A percentile compares a stretch with the other conserved stretches of the same genome.
Conservation (phyloP, 495 filamentous ascomycete species). For the Penicillium lividum region DNA sequence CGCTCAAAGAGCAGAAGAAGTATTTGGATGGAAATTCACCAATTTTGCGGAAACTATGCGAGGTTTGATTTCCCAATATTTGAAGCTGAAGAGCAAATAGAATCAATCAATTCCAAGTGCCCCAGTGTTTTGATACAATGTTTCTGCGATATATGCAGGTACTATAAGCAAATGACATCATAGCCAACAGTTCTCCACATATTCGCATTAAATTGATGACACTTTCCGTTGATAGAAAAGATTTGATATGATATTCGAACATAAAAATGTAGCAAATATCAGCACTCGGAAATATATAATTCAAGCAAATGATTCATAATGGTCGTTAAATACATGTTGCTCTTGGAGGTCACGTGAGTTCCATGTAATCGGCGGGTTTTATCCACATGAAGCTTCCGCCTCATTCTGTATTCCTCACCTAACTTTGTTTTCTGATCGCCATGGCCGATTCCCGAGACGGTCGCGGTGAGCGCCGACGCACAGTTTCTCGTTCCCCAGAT, state of each 20-base stretch:
- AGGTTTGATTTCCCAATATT: constrained; percentile 25
- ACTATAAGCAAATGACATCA: no score
- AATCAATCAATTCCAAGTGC: no score
- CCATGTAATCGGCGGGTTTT: not conserved
- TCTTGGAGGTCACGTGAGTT: not conserved
- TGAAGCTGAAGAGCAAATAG: constrained; percentile 7
- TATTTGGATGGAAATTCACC: constrained; percentile 48
- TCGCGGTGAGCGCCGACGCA: constrained; percentile 19
- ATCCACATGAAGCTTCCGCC: not conserved
- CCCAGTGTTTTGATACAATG: no score
- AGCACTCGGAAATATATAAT: no score
- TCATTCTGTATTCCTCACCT: not conserved
- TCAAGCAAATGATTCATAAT: no score
- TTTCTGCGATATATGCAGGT: no score
- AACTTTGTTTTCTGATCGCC: not conserved
- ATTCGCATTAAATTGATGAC: no score
- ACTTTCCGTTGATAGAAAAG: no score
- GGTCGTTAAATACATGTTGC: no score
- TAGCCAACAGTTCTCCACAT: no score
- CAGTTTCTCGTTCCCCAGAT: constrained; percentile 22
- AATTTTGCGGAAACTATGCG: constrained; percentile 50
- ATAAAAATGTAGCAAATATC: no score
- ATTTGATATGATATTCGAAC: no score
- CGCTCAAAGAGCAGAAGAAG: constrained; percentile 40
- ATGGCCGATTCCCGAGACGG: constrained; percentile 31